Conservation (phyloP, 2,329 filamentous ascomycete genomes). For the Fusarium sp. region DNA sequence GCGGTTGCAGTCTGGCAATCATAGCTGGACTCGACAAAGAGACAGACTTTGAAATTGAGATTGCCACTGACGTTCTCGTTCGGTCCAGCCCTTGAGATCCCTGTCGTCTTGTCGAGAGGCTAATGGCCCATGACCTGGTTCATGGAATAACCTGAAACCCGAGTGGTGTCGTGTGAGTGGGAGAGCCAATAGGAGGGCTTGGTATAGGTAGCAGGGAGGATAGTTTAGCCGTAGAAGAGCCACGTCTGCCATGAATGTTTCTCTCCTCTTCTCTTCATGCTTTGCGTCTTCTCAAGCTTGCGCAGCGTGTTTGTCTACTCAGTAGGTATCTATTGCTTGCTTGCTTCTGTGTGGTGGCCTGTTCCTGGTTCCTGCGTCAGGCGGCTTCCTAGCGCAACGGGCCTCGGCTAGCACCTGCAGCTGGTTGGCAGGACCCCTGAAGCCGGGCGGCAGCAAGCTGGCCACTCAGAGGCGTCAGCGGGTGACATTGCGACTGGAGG, state of each 20-base stretch:
- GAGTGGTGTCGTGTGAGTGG: constrained; percentile 6
- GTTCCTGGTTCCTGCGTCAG: constrained; percentile 44
- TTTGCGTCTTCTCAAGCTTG: neutral
- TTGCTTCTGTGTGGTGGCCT: neutral
- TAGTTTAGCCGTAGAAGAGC: neutral
- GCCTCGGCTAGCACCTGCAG: constrained; percentile 34
- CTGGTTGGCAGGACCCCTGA: constrained; percentile 20
- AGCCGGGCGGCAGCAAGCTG: neutral
- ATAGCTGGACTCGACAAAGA: neutral
- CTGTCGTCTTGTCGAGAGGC: neutral
- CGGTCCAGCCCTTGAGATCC: constrained; percentile 14
- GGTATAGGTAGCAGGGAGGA: neutral
- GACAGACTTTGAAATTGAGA: constrained; percentile 29
- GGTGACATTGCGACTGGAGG: constrained; percentile 25
- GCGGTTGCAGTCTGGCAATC: constrained; percentile 12
- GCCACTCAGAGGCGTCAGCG: constrained; percentile 16
- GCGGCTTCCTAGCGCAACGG: constrained; percentile 34
- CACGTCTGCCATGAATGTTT: neutral
- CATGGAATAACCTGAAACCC: constrained; percentile 38
- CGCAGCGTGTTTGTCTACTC: neutral
- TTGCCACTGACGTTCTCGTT: constrained; percentile 33
- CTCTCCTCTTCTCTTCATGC: neutral
- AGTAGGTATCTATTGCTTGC: neutral
- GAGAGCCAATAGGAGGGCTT: neutral
- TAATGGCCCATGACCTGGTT: constrained; percentile 31